phyloP scores from a whole-genome alignment of 495 filamentous ascomycete species.

The Cryomyces antarcticus region DNA sequence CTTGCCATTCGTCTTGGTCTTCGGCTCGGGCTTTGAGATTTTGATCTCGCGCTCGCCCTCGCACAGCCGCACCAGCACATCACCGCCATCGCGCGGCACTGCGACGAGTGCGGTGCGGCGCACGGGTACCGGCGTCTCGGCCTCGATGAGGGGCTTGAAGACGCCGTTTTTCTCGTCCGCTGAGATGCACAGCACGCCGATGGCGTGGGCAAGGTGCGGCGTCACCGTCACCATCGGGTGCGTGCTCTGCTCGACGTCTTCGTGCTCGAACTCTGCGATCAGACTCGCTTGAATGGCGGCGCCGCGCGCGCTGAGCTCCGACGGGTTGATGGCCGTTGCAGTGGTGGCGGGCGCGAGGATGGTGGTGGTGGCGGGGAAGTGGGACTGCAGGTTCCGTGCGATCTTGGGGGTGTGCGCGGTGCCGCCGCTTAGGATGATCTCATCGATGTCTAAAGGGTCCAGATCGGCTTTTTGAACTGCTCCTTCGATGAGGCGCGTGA shows the following conservation, averaged over 20 bases:
- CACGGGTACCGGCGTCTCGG: constrained; percentile 79
- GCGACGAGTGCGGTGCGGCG: constrained; percentile 59
- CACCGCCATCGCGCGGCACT: constrained; percentile 55
- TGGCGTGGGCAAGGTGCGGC: constrained; percentile 68
- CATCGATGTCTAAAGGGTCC: constrained; percentile 81
- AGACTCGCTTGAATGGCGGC: constrained; percentile 89
- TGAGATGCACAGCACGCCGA: constrained; percentile 65
- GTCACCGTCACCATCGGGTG: constrained; percentile 90
- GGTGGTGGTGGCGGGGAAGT: constrained; percentile 63
- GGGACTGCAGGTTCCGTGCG: constrained; percentile 45
- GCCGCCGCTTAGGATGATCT: constrained; percentile 86
- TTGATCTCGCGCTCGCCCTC: constrained; percentile 81
- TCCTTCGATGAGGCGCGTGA: constrained; percentile 65
- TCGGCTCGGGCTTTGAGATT: constrained; percentile 64
- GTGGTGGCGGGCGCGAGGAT: constrained; percentile 69
- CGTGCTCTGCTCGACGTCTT: constrained; percentile 87
- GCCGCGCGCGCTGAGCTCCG: constrained; percentile 70
- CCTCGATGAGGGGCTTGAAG: constrained; percentile 59
- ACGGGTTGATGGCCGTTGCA: constrained; percentile 69
- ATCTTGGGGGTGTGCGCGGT: constrained; percentile 87
- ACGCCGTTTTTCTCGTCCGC: constrained; percentile 34
- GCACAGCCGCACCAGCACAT: constrained; percentile 67
- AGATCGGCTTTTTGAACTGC: constrained; percentile 81
- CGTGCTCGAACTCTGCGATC: constrained; percentile 74
- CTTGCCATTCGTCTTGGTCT: constrained; percentile 39